Conservation (phyloP, 192 early-diverging fungal genomes). For the Coemansia aciculifera region DNA sequence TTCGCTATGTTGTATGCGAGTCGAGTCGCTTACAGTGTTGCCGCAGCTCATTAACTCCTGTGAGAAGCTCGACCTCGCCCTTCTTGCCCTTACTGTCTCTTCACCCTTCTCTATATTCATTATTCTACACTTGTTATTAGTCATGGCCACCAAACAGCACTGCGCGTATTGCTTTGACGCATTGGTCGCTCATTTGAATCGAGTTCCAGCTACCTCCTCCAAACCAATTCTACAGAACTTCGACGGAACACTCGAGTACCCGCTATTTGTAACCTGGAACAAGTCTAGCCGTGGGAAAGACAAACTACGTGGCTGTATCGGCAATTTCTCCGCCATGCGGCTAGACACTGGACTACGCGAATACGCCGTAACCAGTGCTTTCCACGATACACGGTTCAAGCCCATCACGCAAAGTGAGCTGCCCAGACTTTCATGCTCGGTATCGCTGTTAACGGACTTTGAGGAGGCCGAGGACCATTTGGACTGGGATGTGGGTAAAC, state of each 20-base stretch:
- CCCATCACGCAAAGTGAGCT: conserved; percentile 75
- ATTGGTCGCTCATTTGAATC: conserved; percentile 63
- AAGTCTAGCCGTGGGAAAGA: conserved; percentile 20
- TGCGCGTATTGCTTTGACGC: conserved; percentile 84
- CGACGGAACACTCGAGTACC: conserved; percentile 56
- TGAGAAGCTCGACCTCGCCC: neutral
- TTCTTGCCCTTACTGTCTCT: neutral
- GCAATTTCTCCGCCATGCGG: conserved; percentile 76
- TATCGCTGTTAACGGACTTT: conserved; percentile 89
- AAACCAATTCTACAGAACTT: conserved; percentile 8
- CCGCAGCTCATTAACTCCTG: neutral
- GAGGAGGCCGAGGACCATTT: conserved; percentile 69
- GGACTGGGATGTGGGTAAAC: conserved; percentile 90
- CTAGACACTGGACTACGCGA: conserved; percentile 72
- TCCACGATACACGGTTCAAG: conserved; percentile 79
- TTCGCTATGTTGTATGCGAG: neutral
- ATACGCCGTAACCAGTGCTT: conserved; percentile 82
- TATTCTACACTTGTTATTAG: neutral
- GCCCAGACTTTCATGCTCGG: conserved; percentile 65
- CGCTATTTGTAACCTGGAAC: conserved; percentile 52
- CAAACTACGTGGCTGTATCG: conserved; percentile 87
- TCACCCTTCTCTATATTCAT: neutral
- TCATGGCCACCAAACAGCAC: conserved; percentile 58
- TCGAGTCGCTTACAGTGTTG: neutral
- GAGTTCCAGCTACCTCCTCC: conserved; percentile 11